A percentile compares a stretch with the other conserved stretches of the same genome.
phyloP scores from a whole-genome alignment of 768 basidiomycete species.

The Trametes cubensis region DNA sequence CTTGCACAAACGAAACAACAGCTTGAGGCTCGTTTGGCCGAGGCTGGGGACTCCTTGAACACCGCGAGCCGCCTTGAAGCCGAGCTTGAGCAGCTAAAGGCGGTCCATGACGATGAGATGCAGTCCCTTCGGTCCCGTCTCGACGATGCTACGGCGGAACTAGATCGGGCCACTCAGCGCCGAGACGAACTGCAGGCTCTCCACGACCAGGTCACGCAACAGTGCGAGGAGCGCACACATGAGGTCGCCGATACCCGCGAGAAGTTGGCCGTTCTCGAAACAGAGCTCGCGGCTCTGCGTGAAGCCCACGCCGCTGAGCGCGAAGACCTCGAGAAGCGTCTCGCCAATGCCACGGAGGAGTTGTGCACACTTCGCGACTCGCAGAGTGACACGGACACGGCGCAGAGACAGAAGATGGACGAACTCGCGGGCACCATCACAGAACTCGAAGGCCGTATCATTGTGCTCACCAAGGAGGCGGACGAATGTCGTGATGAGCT shows the following conservation, averaged over 20 bases:
- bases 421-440: slow-evolving; percentile 18
- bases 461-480: slow-evolving; percentile 42
- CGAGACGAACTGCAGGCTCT: slow-evolving; percentile 20
- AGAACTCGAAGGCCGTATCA: slow-evolving; percentile 42
- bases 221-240: neutral
- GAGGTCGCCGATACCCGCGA: slow-evolving; percentile 3
- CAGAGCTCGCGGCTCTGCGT: slow-evolving; percentile 15
- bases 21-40: slow-evolving; percentile 32
- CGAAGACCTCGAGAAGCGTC: slow-evolving; percentile 25
- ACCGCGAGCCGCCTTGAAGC: slow-evolving; percentile 25
- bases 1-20: slow-evolving; percentile 27
- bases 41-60: slow-evolving; percentile 22
- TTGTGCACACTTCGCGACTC: slow-evolving; percentile 18
- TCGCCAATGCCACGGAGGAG: slow-evolving; percentile 24
- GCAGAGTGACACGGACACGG: slow-evolving; percentile 20
- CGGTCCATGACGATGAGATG: slow-evolving; percentile 13
- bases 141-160: slow-evolving; percentile 6
- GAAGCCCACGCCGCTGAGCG: slow-evolving; percentile 24
- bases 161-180: slow-evolving; percentile 2
- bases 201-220: slow-evolving; percentile 12
- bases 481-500: slow-evolving; percentile 22
- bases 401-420: slow-evolving; percentile 23
- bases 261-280: slow-evolving; percentile 15
- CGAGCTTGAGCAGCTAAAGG: slow-evolving; percentile 15
- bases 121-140: slow-evolving; percentile 12